Evolutionary conservation across 768 basidiomycete genomes (phyloP).

Genomic region (Tylopilus rubrobrunneus): DNA sequence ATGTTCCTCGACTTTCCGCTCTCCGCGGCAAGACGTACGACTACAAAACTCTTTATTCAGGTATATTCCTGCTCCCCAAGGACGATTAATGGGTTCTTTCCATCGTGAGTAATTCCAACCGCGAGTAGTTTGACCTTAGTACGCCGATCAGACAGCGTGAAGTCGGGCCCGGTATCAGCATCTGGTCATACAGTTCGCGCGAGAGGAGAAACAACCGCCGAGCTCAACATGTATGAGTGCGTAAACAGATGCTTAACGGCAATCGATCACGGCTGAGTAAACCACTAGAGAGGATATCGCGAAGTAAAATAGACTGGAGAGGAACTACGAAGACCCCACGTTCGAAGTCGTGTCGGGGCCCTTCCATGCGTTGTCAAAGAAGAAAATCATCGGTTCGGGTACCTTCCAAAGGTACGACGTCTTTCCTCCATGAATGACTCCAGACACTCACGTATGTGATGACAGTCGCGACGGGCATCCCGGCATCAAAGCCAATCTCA

Average conservation of each 20-base stretch:
- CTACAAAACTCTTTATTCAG: constrained; percentile 91
- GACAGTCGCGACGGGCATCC: constrained; percentile 81
- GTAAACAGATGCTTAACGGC: constrained; percentile 26
- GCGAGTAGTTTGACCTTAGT: constrained; percentile 16
- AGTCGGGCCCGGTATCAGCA: constrained; percentile 98
- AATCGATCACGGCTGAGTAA: neutral
- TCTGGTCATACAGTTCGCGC: constrained; percentile 95
- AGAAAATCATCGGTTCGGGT: constrained; percentile 87
- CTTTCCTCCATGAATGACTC: neutral
- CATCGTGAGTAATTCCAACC: constrained; percentile 55
- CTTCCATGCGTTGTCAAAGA: constrained; percentile 85
- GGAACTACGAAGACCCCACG: constrained; percentile 92
- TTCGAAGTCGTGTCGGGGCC: constrained; percentile 94
- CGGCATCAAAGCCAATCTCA: constrained; percentile 97
- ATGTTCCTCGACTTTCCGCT: constrained; percentile 95
- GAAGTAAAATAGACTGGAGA: constrained; percentile 81
- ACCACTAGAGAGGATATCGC: constrained; percentile 61
- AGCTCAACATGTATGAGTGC: constrained; percentile 89
- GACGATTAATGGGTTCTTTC: constrained; percentile 95
- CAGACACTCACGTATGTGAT: neutral
- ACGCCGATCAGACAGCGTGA: constrained; percentile 81
- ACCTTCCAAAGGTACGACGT: constrained; percentile 70
- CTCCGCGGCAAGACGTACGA: constrained; percentile 99
- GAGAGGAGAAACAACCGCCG: constrained; percentile 97
- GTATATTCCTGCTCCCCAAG: constrained; percentile 93